Conservation (phyloP, 768 basidiomycete genomes). For the Brasilioporus rufonigricans region DNA sequence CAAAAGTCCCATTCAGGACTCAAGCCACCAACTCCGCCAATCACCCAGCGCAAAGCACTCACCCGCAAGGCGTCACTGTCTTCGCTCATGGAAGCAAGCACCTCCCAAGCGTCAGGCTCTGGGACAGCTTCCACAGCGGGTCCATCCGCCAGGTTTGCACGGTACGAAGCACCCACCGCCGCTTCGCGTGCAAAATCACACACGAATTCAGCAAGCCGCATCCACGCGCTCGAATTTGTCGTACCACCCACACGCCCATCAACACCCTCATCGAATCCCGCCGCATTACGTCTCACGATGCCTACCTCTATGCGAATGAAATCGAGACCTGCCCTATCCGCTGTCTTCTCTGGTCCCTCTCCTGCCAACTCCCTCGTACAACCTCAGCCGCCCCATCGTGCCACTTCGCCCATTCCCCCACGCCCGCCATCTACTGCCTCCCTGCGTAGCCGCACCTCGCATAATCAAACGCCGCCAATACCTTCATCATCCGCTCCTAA, state of each 20-base stretch:
- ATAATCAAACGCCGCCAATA: slow-evolving; percentile 29
- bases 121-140: slow-evolving; percentile 36
- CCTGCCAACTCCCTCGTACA: slow-evolving; percentile 28
- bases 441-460: slow-evolving; percentile 35
- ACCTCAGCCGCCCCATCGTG: slow-evolving; percentile 40
- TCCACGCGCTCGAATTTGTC: slow-evolving; percentile 56
- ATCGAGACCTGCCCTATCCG: slow-evolving; percentile 70
- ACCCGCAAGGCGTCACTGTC: slow-evolving; percentile 79
- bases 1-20: slow-evolving; percentile 85
- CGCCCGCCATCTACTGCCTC: slow-evolving; percentile 61
- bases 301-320: slow-evolving; percentile 78
- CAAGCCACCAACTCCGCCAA: slow-evolving; percentile 72
- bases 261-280: slow-evolving; percentile 76
- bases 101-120: slow-evolving; percentile 56
- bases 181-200: slow-evolving; percentile 77
- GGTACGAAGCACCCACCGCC: slow-evolving; percentile 79
- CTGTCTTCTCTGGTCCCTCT: slow-evolving; percentile 59
- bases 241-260: slow-evolving; percentile 77
- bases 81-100: slow-evolving; percentile 61
- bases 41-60: slow-evolving; percentile 53
- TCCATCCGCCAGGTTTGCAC: slow-evolving; percentile 39
- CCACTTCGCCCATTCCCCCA: slow-evolving; percentile 57
- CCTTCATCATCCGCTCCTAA: slow-evolving; percentile 54
- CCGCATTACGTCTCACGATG: slow-evolving; percentile 81
- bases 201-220: slow-evolving; percentile 62